These are phyloP conservation scores for Sclerotinia subarctica DNA, from an alignment of 2,329 filamentous ascomycete genomes.

Conservation along the genomic window DNA sequence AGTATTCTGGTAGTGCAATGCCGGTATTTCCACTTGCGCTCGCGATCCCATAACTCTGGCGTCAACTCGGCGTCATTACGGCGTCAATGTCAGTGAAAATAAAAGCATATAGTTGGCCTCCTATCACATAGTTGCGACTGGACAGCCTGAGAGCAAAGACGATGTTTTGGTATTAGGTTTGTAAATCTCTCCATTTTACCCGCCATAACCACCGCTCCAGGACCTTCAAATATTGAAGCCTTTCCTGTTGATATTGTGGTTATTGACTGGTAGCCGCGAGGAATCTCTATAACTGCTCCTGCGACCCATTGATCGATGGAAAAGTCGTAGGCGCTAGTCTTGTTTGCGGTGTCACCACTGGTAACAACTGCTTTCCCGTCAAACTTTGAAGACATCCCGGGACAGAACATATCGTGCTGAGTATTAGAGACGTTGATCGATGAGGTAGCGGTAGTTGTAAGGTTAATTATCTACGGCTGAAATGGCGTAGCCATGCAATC, in stretches of 20 bases:
- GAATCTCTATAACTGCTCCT: slow-evolving; percentile 14
- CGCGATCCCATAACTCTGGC: slow-evolving; percentile 47
- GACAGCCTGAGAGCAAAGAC: slow-evolving; percentile 44
- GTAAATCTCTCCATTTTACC: slow-evolving; percentile 57
- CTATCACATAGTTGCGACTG: slow-evolving; percentile 49
- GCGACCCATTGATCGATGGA: slow-evolving; percentile 31
- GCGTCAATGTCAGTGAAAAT: slow-evolving; percentile 45
- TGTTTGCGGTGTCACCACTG: slow-evolving; percentile 23
- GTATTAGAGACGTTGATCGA: slow-evolving; percentile 34
- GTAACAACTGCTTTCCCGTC: slow-evolving; percentile 23
- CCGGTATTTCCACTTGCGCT: slow-evolving; percentile 40
- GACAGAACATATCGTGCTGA: slow-evolving; percentile 30
- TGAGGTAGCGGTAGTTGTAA: slow-evolving; percentile 31
- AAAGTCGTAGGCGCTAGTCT: slow-evolving; percentile 23
- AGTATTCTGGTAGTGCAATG: slow-evolving; percentile 51
- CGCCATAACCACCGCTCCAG: slow-evolving; percentile 48
- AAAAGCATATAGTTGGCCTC: slow-evolving; percentile 44
- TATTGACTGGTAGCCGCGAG: slow-evolving; percentile 17
- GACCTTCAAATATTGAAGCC: slow-evolving; percentile 55
- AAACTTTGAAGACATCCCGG: slow-evolving; percentile 24
- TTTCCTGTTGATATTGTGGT: slow-evolving; percentile 40
- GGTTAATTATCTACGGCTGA: slow-evolving; percentile 39
- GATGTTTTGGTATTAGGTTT: slow-evolving; percentile 46
- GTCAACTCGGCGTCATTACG: slow-evolving; percentile 41
- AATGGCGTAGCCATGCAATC: slow-evolving; percentile 33